Base-by-base conservation (phyloP, 129 eudicot species). In the Arctium minus region DNA sequence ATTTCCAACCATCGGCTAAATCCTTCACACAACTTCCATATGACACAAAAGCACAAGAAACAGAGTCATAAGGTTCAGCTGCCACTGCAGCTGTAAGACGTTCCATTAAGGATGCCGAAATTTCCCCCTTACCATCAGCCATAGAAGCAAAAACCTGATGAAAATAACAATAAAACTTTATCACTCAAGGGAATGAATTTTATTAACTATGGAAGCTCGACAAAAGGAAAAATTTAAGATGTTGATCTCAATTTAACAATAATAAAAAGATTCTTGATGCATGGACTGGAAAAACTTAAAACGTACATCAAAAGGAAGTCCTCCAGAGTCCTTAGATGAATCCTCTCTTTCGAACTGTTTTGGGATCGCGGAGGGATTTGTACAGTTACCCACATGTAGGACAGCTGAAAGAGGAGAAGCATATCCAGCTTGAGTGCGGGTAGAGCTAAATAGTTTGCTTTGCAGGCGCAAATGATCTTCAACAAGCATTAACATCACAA, bases 401-500 rank as follows among this genome's bases (percentile, higher is more conserved):
- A 81, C 86, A 60, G 74, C 69, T 69, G 96, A 89, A 79, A 87
- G 84, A 62, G 96, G 96, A 79, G 98, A 86, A 73, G 77, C 62
- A 74, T 92, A 89, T 73, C 89, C 88, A 87, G 86, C 75, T 13
- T 89, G 89, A 75, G 88, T 46, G 71, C 73, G 85, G 56, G 88
- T 77, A 36, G 92, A 37, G 80, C 88, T 78, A 76, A 83, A 85
- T 64, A 85, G 77, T 89, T 89, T 93, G 82, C 92, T 93, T 79
- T 93, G 98, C 32, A 91, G 85, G 31, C 98, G 91, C 30, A 94
- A 86, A 87, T 91, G 98, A 86, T 94, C 98, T 82, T 94, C 98
- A 81, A 92, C 97, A 70, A 94, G 96, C 98, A 94, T 94, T 79
- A 94, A 80, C 75, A 89, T 87, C 73, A 94, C 98, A 77, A 92